Conservation (phyloP, 2,329 filamentous ascomycete species). For the Aspergillus brunneoviolaceus region DNA sequence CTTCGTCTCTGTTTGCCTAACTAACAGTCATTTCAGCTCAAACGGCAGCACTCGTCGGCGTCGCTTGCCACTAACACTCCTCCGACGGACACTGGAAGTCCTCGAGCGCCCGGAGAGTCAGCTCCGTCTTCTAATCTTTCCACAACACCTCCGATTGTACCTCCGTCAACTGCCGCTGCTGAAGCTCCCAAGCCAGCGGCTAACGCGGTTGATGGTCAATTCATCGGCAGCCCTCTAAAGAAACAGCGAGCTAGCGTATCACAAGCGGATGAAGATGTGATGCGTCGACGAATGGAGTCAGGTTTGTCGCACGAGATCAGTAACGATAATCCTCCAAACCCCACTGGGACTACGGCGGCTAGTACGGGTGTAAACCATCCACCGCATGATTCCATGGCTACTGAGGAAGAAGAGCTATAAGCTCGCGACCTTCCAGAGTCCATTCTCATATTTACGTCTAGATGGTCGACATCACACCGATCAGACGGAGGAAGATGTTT, state of each 20-base stretch:
- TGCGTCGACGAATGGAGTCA: conserved; percentile 43
- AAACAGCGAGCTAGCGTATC: conserved; percentile 49
- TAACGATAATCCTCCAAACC: conserved; percentile 6
- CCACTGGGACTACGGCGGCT: conserved; percentile 5
- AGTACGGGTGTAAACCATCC: conserved; percentile 18
- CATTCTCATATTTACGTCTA: too few relatives aligned
- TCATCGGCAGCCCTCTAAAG: conserved; percentile 49
- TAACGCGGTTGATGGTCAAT: conserved; percentile 34
- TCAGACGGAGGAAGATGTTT: too few relatives aligned
- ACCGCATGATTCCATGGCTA: conserved; percentile 4
- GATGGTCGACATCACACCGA: too few relatives aligned
- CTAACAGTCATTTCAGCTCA: conserved; percentile 50
- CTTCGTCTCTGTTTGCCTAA: conserved; percentile 9
- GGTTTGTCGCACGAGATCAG: conserved; percentile 41
- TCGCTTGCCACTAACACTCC: conserved; percentile 43
- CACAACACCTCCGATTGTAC: conserved; percentile 36
- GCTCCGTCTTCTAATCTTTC: conserved; percentile 34
- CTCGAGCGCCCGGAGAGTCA: conserved; percentile 38
- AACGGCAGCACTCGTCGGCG: conserved; percentile 65
- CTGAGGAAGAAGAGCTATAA: conserved; percentile 35
- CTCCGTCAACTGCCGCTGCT: conserved; percentile 17
- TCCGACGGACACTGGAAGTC: conserved; percentile 36
- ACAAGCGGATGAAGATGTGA: conserved; percentile 40
- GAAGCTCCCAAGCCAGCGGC: conserved; percentile 24
- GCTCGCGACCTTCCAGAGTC: neutral